Conservation (phyloP, 331 rosid genomes). For the Spiraea crenata region DNA sequence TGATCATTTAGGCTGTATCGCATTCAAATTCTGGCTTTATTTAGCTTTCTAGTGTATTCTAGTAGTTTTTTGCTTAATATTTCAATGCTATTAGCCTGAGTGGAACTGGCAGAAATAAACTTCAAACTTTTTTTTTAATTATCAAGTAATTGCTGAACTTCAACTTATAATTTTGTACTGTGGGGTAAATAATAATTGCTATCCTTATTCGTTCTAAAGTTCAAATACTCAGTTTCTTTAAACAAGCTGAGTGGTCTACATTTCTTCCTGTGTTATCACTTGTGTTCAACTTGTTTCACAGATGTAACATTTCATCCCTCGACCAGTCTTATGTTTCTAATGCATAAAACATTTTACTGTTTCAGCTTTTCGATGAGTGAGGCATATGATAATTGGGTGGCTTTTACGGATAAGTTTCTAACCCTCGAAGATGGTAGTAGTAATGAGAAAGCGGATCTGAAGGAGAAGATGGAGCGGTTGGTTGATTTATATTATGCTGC, state of each 20-base stretch:
- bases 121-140: background rate
- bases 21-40: background rate
- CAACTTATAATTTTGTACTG: no score
- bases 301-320: background rate
- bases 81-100: background rate
- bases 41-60: no score
- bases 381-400: constrained; percentile 69
- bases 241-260: background rate
- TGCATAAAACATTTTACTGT: constrained; percentile 13
- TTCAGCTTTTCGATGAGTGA: constrained; percentile 43
- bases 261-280: no score
- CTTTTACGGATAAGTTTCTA: constrained; percentile 60
- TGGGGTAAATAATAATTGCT: background rate
- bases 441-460: constrained; percentile 32
- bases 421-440: constrained; percentile 28
- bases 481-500: constrained; percentile 67
- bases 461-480: constrained; percentile 46
- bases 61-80: background rate
- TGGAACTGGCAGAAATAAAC: background rate
- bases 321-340: background rate
- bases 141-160: no score
- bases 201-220: background rate
- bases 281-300: background rate
- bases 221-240: background rate
- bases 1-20: background rate